A percentile compares a stretch with the other conserved stretches of the same genome.
These are phyloP conservation scores for Zygnema circumcarinatum DNA, from an alignment of 139 green algal species.

Conservation along the genomic window DNA sequence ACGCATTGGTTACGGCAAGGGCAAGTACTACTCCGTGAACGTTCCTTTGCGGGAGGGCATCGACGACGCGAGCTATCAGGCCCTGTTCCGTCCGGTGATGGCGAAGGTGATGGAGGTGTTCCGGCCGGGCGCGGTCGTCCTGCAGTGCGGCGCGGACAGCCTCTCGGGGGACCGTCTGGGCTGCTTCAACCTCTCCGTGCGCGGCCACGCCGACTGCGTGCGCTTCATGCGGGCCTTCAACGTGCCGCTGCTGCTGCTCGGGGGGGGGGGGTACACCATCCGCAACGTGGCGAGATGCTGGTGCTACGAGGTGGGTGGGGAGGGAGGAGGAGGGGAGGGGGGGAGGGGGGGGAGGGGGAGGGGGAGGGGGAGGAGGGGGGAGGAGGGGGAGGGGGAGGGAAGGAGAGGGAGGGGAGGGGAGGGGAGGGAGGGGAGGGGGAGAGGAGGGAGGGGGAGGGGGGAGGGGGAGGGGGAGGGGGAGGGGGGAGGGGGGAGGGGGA, in stretches of 20 bases:
- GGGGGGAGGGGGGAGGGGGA: too few relatives aligned
- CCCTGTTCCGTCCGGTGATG: constrained; percentile 79
- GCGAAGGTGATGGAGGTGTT: constrained; percentile 84
- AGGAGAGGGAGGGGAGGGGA: neutral
- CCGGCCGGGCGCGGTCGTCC: constrained; percentile 85
- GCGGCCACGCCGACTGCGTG: constrained; percentile 85
- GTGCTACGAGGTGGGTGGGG: constrained; percentile 95
- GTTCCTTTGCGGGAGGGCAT: constrained; percentile 93
- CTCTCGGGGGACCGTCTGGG: constrained; percentile 89
- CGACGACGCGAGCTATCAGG: constrained; percentile 83
- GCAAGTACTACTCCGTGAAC: constrained; percentile 92
- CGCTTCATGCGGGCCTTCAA: constrained; percentile 82
- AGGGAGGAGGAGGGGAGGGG: neutral
- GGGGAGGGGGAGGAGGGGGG: neutral
- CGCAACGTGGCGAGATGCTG: constrained; percentile 95
- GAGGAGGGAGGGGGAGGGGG: too few relatives aligned
- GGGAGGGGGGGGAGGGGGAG: constrained; percentile 11
- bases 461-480: too few relatives aligned
- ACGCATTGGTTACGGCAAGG: constrained; percentile 77
- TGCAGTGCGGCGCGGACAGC: constrained; percentile 94
- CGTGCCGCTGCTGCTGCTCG: constrained; percentile 93
- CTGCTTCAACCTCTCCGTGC: constrained; percentile 90
- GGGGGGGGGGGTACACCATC: constrained; percentile 96
- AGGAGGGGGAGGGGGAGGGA: neutral
- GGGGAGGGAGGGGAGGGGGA: too few relatives aligned